Evolutionary conservation across 129 eudicot species (phyloP).

Genomic region (Lactuca sativa): DNA sequence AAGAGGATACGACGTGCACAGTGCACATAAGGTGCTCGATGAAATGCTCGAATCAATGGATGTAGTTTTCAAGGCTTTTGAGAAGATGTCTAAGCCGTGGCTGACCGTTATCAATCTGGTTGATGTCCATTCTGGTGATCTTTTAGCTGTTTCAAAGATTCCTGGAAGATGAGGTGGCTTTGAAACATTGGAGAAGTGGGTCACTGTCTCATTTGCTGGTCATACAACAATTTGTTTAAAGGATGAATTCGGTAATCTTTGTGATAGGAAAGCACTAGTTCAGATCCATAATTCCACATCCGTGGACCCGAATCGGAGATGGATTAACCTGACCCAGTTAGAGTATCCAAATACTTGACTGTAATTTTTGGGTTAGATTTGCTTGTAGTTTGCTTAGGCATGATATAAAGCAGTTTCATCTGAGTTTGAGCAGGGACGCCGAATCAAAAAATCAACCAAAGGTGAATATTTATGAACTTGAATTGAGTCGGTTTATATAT

Average conservation of each 20-base stretch:
- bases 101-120: conserved; percentile 64
- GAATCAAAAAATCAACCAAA: neutral
- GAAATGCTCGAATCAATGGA: too few relatives aligned
- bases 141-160: conserved; percentile 85
- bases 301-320: too few relatives aligned
- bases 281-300: too few relatives aligned
- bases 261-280: conserved; percentile 83
- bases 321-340: too few relatives aligned
- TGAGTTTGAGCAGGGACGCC: too few relatives aligned
- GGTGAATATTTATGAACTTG: conserved; percentile 40
- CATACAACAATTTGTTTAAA: conserved; percentile 94
- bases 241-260: conserved; percentile 89
- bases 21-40: too few relatives aligned
- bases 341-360: too few relatives aligned
- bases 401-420: too few relatives aligned
- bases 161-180: conserved; percentile 99
- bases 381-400: too few relatives aligned
- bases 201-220: conserved; percentile 96
- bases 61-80: conserved; percentile 35
- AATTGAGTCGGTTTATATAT: neutral
- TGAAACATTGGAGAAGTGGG: conserved; percentile 99
- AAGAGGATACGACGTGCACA: too few relatives aligned
- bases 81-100: conserved; percentile 86
- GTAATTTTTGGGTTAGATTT: too few relatives aligned
- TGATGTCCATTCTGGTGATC: conserved; percentile 97